Conservation (phyloP, 805 yeast species). For the Priceomyces castillae region DNA sequence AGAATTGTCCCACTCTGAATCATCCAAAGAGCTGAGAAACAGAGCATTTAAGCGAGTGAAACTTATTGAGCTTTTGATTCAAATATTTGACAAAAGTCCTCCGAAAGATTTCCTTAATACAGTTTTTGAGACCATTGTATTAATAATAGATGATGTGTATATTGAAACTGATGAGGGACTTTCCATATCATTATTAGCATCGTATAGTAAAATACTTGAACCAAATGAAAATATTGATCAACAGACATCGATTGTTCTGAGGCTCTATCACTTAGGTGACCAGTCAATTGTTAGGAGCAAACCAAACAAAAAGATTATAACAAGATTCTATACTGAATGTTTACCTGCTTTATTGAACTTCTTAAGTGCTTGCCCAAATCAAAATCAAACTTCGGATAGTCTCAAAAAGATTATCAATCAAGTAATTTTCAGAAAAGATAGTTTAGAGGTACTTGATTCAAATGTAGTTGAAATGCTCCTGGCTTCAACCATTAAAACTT, state of each 20-base stretch:
- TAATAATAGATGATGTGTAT: constrained; percentile 23
- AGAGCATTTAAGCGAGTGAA: constrained; percentile 40
- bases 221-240: constrained; percentile 7
- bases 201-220: constrained; percentile 14
- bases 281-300: constrained; percentile 18
- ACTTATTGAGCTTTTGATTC: constrained; percentile 33
- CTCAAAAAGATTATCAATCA: constrained; percentile 4
- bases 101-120: constrained; percentile 12
- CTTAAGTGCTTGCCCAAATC: neutral
- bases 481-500: constrained; percentile 9
- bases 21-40: constrained; percentile 42
- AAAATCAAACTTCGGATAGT: neutral
- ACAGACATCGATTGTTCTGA: constrained; percentile 26
- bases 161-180: constrained; percentile 32
- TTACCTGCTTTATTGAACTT: constrained; percentile 15
- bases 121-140: constrained; percentile 17
- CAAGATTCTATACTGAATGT: constrained; percentile 26
- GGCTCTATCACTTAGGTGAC: constrained; percentile 14
- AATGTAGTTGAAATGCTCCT: constrained; percentile 31
- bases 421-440: constrained; percentile 15
- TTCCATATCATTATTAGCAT: constrained; percentile 24
- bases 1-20: constrained; percentile 14
- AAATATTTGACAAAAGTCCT: constrained; percentile 6
- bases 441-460: constrained; percentile 17
- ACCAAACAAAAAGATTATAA: constrained; percentile 28